Evolutionary conservation across 2,329 filamentous ascomycete genomes (phyloP), one percentile per base, ranked within the genome.

Genomic region (Albophoma yamanashiensis): DNA sequence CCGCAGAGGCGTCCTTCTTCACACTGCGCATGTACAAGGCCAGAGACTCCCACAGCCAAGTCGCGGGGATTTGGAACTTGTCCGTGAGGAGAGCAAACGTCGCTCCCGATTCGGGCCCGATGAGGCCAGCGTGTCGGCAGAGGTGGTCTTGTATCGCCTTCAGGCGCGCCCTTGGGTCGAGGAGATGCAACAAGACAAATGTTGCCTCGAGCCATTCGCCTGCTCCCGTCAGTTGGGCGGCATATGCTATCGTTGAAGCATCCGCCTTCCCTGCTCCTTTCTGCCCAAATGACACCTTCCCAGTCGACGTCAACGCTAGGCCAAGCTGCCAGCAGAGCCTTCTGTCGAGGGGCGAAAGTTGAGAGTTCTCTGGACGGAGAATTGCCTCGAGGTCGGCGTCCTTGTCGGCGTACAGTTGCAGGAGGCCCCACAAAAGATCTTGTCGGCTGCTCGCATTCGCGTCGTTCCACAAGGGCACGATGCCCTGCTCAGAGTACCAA

Each of bases 21-120:
- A 86, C 84, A 61, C 87, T 86, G 62, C 89, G 88, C 74, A 91
- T 92, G 73, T 89, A 88, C 17, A 93, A 79, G 15, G 92, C 92
- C 69, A 92, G 90, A 22, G 94, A 91, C 62, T 91, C 85, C 85
- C 90, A 96, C 57, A 97, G 81, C 92, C 93, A 96, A 4, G 82
- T 73, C 1, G 80, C 74, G 0, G 93, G 91, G 50, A 97, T 83
- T 63, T 84, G 82, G 58, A 92, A 83, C 39, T 83, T 84, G 53
- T 81, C 76, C 0, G 82, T 82, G 27, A 94, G 77, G 17, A 82
- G 80, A 14, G 74, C 76, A 72, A 86, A 91, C 58, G 74, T 80
- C 20, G 75, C 70, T 63, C 82, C 79, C 11, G 79, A 77, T 57
- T 86, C 80, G 3, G 81, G 76, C 9, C 86, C 82, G 58, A 95